These are phyloP conservation scores for Flueggea neowawraea DNA, from an alignment of 441 rosid genomes.

Conservation along the genomic window DNA sequence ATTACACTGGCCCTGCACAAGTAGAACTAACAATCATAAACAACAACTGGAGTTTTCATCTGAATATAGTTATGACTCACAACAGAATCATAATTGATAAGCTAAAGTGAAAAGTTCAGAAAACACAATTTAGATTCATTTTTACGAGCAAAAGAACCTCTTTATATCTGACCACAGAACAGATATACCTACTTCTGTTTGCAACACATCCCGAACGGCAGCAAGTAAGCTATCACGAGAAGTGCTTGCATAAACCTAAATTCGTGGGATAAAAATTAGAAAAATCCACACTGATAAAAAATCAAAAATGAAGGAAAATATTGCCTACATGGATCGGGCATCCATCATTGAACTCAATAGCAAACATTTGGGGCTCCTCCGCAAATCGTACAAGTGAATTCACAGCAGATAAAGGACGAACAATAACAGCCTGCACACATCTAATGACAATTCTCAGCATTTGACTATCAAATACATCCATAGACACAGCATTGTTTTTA, in stretches of 20 bases:
- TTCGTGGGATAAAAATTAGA: slow-evolving; percentile 29
- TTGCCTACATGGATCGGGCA: slow-evolving; percentile 93
- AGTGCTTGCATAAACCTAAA: slow-evolving; percentile 94
- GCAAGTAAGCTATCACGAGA: slow-evolving; percentile 98
- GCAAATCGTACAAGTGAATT: slow-evolving; percentile 94
- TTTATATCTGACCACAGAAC: slow-evolving; percentile 28
- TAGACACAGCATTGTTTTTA: too few species aligned
- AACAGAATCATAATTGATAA: neutral
- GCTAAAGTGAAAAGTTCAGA: neutral
- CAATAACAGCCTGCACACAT: slow-evolving; percentile 98
- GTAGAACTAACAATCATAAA: slow-evolving; percentile 12
- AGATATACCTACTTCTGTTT: slow-evolving; percentile 86
- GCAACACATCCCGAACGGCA: slow-evolving; percentile 93
- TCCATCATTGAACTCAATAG: slow-evolving; percentile 95
- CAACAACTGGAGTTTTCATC: neutral
- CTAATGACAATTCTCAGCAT: slow-evolving; percentile 84
- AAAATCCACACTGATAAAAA: slow-evolving; percentile 15
- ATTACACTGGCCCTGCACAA: slow-evolving; percentile 79
- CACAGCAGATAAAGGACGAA: slow-evolving; percentile 91
- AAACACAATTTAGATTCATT: slow-evolving; percentile 8
- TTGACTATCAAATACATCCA: slow-evolving; percentile 23
- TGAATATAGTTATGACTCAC: neutral
- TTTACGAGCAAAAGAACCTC: slow-evolving; percentile 3
- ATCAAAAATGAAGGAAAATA: slow-evolving; percentile 12
- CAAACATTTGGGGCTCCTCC: slow-evolving; percentile 99